Percentiles rank a stretch among this genome's conserved stretches.
Evolutionary conservation across 2,329 filamentous ascomycete species (phyloP).

Genomic region (Tolypocladium album): DNA sequence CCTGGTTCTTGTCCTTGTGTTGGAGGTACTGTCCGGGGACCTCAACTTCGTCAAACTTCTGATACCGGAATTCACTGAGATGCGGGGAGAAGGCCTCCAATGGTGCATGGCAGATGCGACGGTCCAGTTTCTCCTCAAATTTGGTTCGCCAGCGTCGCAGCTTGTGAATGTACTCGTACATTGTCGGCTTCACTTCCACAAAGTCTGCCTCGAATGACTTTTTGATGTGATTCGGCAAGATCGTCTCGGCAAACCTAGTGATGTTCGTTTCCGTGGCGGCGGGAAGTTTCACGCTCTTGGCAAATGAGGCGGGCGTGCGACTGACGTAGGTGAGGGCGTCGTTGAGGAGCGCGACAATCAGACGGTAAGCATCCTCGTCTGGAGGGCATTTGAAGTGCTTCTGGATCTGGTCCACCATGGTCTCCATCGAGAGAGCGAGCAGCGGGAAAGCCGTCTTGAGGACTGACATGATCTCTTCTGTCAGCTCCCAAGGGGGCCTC

Average conservation of each 20-base stretch:
- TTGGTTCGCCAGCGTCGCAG: conserved; percentile 92
- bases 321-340: conserved; percentile 90
- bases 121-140: conserved; percentile 94
- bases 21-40: conserved; percentile 94
- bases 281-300: conserved; percentile 83
- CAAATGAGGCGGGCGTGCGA: conserved; percentile 75
- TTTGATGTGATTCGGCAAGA: conserved; percentile 86
- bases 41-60: conserved; percentile 98
- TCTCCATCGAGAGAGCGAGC: conserved; percentile 95
- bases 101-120: conserved; percentile 59
- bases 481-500: conserved; percentile 91
- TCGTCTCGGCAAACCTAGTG: conserved; percentile 90
- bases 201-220: conserved; percentile 98
- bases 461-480: conserved; percentile 88
- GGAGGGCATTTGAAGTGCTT: conserved; percentile 99
- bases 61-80: conserved; percentile 91
- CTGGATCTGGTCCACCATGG: conserved; percentile 97
- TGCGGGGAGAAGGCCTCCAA: conserved; percentile 83
- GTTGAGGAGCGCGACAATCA: conserved; percentile 95
- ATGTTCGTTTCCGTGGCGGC: conserved; percentile 91
- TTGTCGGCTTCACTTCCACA: conserved; percentile 86
- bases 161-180: conserved; percentile 98
- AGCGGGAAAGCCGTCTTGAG: conserved; percentile 96
- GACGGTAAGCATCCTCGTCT: conserved; percentile 91
- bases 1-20: conserved; percentile 98